A percentile compares a stretch with the other conserved stretches of the same genome.
These are phyloP conservation scores for Adansonia grandidieri DNA, from an alignment of 441 rosid species.

Conservation along the genomic window DNA sequence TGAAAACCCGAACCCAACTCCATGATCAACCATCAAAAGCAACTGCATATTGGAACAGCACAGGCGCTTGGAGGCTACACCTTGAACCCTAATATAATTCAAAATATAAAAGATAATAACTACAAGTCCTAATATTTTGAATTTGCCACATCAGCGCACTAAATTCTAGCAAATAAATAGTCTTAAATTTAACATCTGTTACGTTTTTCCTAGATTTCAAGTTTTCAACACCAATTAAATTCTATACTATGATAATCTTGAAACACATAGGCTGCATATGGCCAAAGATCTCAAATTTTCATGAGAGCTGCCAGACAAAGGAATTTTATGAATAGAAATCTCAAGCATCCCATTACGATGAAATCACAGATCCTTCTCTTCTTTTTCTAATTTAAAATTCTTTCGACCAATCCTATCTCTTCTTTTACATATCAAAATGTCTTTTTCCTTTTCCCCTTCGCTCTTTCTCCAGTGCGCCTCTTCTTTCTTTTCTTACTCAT, in stretches of 20 bases:
- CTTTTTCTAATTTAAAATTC: not conserved
- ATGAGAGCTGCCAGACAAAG: not conserved
- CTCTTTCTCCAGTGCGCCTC: not conserved
- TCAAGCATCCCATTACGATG: not conserved
- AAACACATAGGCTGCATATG: not conserved
- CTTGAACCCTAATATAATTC: conserved; percentile 4
- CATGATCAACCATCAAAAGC: not conserved
- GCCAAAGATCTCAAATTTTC: not conserved
- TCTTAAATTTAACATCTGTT: not conserved
- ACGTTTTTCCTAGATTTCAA: not conserved
- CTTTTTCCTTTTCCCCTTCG: not conserved
- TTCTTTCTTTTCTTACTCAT: not conserved
- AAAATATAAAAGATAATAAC: not conserved
- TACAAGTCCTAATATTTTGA: not conserved
- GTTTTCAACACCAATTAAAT: not conserved
- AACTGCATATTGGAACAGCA: not conserved
- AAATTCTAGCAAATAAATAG: conserved; percentile 5
- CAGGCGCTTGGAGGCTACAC: not conserved
- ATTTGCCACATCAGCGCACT: not conserved
- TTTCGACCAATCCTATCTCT: not conserved
- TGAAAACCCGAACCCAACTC: not conserved
- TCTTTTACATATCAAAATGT: not conserved
- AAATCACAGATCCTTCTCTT: not conserved
- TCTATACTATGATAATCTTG: not conserved
- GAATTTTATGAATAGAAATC: not conserved